phyloP scores from a whole-genome alignment of 2,329 filamentous ascomycete genomes.

The Cladosporium sphaerospermum region DNA sequence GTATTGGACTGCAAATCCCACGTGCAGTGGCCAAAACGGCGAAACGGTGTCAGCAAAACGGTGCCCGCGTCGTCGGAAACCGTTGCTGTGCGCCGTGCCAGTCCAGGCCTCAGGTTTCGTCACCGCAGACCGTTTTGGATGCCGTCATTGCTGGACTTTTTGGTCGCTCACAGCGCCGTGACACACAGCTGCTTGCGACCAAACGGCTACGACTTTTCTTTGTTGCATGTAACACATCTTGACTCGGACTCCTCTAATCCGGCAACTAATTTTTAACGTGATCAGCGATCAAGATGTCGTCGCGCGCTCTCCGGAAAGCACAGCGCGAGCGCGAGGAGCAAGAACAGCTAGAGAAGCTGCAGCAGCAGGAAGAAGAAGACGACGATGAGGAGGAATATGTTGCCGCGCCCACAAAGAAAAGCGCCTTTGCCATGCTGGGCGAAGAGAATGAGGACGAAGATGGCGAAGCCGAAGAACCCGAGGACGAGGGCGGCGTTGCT shows the following conservation, averaged over 20 bases:
- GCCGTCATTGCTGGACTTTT: too few relatives aligned
- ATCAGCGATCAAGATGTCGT: conserved; percentile 48
- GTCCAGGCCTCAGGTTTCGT: too few relatives aligned
- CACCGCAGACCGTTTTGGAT: too few relatives aligned
- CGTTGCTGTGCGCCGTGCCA: too few relatives aligned
- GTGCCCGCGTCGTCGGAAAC: too few relatives aligned
- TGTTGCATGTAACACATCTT: not conserved
- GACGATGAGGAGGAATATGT: conserved; percentile 33
- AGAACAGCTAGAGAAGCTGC: conserved; percentile 38
- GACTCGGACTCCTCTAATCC: not conserved
- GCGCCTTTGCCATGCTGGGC: conserved; percentile 42
- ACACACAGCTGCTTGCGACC: too few relatives aligned
- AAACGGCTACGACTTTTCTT: too few relatives aligned
- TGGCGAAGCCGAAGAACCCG: conserved; percentile 23
- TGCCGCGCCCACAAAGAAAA: conserved; percentile 30
- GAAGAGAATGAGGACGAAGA: conserved; percentile 34
- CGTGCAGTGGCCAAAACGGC: too few relatives aligned
- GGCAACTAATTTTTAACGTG: not conserved
- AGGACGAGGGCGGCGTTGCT: conserved; percentile 24
- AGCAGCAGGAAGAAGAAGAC: conserved; percentile 31
- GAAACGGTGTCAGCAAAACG: too few relatives aligned
- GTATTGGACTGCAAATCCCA: too few relatives aligned
- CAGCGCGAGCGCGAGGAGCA: conserved; percentile 57
- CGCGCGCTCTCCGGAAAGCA: conserved; percentile 58
- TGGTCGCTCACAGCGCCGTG: too few relatives aligned